Percentiles rank a stretch among this genome's conserved stretches.
These are phyloP conservation scores for Backusella parvicylindrica DNA, from an alignment of 192 early-diverging fungal genomes.

Conservation along the genomic window DNA sequence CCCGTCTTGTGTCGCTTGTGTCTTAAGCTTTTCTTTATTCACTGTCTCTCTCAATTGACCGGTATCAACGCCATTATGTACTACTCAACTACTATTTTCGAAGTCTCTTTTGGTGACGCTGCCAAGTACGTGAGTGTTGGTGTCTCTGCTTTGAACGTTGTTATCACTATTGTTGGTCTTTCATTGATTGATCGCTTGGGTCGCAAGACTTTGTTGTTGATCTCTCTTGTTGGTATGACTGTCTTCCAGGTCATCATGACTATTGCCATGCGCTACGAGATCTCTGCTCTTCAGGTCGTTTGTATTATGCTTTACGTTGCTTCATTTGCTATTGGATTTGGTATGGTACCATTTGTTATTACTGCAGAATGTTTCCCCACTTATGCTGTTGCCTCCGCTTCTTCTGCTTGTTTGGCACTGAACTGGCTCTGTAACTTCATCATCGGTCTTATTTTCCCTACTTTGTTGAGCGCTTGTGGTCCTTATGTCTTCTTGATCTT, in stretches of 20 bases:
- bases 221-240: conserved; percentile 61
- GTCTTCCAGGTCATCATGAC: conserved; percentile 50
- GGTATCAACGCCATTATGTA: conserved; percentile 70
- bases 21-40: conserved; percentile 55
- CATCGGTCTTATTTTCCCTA: conserved; percentile 55
- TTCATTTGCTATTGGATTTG: conserved; percentile 55
- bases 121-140: conserved; percentile 54
- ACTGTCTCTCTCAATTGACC: conserved; percentile 54
- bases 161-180: conserved; percentile 54
- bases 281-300: conserved; percentile 27
- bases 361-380: conserved; percentile 56
- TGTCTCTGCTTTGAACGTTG: conserved; percentile 55
- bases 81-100: conserved; percentile 65
- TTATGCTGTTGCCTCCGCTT: conserved; percentile 47
- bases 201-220: conserved; percentile 56
- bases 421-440: conserved; percentile 53
- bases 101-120: conserved; percentile 47
- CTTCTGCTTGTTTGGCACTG: conserved; percentile 43
- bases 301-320: conserved; percentile 53
- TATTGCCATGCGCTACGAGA: conserved; percentile 19
- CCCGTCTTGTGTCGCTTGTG: conserved; percentile 37
- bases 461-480: conserved; percentile 37
- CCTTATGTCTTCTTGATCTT: conserved; percentile 54
- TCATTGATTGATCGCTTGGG: conserved; percentile 59
- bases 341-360: conserved; percentile 56